Base-by-base conservation (phyloP, 257 asterid species). In the Phtheirospermum japonicum region DNA sequence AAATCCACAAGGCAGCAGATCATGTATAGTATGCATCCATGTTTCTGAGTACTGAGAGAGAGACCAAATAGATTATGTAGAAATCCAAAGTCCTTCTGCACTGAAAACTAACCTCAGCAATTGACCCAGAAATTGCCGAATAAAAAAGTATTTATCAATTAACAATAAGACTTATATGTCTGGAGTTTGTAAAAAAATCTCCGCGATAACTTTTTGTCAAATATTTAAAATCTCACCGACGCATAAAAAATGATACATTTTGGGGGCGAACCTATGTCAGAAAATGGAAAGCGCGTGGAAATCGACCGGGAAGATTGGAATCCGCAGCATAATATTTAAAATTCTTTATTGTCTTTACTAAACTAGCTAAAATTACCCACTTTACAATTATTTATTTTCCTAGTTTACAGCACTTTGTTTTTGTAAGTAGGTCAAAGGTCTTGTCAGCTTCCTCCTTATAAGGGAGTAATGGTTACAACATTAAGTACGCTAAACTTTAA, bases 121-220 rank as follows among this genome's bases (percentile, higher is more conserved):
- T 60, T 57, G 46, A 75, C 58, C 61, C 53, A 61, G 36, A 45
- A 59, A 60, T 42, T 62, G 66, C 63, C 60, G 31, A 39, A 13
- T 23, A 48, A 61, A 20, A 42, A 64, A 11, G 63, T 59, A 31
- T 30, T 20, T 51, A 48, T 7, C 26, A n/a, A 53, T 66, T 23
- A 51, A 46, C 49, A 55, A 23, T 20, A 45, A 13, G 32, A 34
- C 40, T 45, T 52, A 34, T 61, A 28, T 69, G 33, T 63, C 33
- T 14, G 32, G 51, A 49, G 26, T 26, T 53, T 20, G n/a, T 17
- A 6, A 36, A 18, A 64, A 39, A 26, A 31, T 28, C 54, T 58
- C 17, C 58, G 16, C 26, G 46, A 30, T 26, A 74, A 20, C 32
- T n/a, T 62, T 60, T 5, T 36, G 19, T 26, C 63, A n/a, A 36